Percentiles rank a stretch among this genome's conserved stretches.
phyloP scores from a whole-genome alignment of 352 stramenopile species.

The Phytophthora foliorum region DNA sequence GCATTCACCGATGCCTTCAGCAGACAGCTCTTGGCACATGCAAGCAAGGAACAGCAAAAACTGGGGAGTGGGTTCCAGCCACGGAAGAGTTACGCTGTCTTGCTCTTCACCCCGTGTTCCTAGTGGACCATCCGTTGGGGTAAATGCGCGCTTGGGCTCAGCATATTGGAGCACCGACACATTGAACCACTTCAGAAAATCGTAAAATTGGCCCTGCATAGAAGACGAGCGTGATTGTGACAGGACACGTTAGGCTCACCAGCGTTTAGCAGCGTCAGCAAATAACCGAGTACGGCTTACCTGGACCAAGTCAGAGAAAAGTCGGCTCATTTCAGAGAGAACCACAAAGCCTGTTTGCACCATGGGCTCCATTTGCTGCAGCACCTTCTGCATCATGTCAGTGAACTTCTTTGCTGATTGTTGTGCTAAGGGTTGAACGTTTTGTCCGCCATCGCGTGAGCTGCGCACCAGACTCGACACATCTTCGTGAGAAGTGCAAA shows the following conservation, averaged over 20 bases:
- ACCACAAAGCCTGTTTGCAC: conserved; percentile 73
- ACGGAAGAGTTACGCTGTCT: conserved; percentile 55
- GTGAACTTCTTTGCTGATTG: conserved; percentile 64
- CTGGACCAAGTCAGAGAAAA: conserved; percentile 86
- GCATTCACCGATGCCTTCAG: conserved; percentile 75
- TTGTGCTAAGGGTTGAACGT: conserved; percentile 65
- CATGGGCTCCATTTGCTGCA: conserved; percentile 84
- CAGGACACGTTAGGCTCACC: neutral
- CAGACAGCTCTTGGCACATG: conserved; percentile 70
- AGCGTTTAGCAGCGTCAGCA: neutral
- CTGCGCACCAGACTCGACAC: conserved; percentile 51
- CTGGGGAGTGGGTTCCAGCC: conserved; percentile 65
- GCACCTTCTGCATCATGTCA: conserved; percentile 82
- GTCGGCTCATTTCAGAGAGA: conserved; percentile 71
- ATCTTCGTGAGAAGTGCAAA: conserved; percentile 61
- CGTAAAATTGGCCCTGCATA: conserved; percentile 73
- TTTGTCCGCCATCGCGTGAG: conserved; percentile 42
- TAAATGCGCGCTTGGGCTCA: conserved; percentile 73
- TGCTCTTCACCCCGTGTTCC: conserved; percentile 22
- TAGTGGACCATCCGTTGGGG: neutral
- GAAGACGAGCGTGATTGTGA: neutral
- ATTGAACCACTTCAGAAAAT: conserved; percentile 89
- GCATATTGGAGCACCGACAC: conserved; percentile 68
- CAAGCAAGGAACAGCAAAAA: conserved; percentile 82
- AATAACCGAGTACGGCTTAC: conserved; percentile 27